phyloP scores from a whole-genome alignment of 139 green algal species.

The Desmodesmus armatus region DNA sequence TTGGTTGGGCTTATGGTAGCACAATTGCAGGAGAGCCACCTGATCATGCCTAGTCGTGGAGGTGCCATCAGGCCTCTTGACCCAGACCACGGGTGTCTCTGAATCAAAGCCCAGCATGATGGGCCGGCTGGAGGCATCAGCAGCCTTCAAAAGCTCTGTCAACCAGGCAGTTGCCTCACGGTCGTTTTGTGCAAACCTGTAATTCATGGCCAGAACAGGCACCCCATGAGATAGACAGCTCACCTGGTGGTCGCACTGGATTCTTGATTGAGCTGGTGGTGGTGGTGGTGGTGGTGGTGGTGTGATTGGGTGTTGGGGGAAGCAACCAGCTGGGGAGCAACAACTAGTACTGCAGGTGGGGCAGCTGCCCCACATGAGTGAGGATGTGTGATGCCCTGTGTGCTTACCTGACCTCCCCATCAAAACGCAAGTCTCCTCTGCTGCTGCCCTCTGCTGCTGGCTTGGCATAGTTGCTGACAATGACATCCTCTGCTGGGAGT shows the following conservation, averaged over 20 bases:
- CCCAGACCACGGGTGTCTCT: not conserved
- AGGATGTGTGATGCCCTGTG: too few species aligned
- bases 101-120: conserved; percentile 20
- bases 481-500: too few species aligned
- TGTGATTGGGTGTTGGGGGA: too few species aligned
- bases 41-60: not conserved
- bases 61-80: not conserved
- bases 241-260: too few species aligned
- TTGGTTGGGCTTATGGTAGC: conserved; percentile 6
- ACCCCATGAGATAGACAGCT: too few species aligned
- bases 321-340: too few species aligned
- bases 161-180: not conserved
- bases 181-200: not conserved
- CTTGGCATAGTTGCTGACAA: not conserved
- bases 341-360: too few species aligned
- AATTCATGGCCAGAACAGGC: too few species aligned
- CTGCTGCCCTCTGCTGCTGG: not conserved
- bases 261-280: too few species aligned
- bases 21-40: conserved; percentile 31
- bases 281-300: too few species aligned
- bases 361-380: too few species aligned
- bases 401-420: not conserved
- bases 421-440: not conserved
- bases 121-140: not conserved
- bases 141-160: not conserved